Base-by-base conservation (phyloP, 2,329 filamentous ascomycete genomes). In the Fusarium sp. region DNA sequence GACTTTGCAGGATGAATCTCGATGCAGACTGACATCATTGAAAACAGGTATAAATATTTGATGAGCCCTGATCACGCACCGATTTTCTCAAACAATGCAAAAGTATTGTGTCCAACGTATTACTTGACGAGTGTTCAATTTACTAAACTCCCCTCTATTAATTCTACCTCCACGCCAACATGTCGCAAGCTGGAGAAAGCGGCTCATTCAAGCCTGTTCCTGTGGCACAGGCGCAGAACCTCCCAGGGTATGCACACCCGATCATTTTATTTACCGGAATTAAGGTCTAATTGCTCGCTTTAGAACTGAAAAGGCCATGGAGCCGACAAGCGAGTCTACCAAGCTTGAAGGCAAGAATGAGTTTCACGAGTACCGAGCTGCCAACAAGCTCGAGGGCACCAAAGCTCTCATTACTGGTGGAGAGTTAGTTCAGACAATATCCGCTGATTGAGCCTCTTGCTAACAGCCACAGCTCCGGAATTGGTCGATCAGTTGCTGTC, bases 341-440 rank as follows among this genome's bases (percentile, higher is more conserved):
- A 80, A 77, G 38, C 76, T 83, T 3, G 79, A 83, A 53, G 81
- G 81, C 22, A 79, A 80, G 47, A 69, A 73, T 24, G 63, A 73
- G 10, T 75, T 81, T 24, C 65, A 78, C 5, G 81, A 84, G 42
- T 81, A 82, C 21, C 60, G 69, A 7, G 84, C 84, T 1, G 83
- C 83, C 2, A 81, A 80, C 17, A 87, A 87, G 65, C 75, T 88
- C 45, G 81, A 81, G 34, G 82, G 80, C 9, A 82, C 81, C 71
- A 87, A 86, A 42, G 84, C 82, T 3, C 71, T 88, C 9, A 85
- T 88, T 61, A 88, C 85, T 0, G 86, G 85, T 4, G 86, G 86
- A 70, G 86, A 88, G 84, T 87, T 75, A 66, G 84, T 76, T 2
- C 2, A 4, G 4, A 9, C 15, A 15, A 7, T 7, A 17, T 10